Evolutionary conservation across 2,329 filamentous ascomycete species (phyloP), one percentile per base, ranked within the genome.

Genomic region (Claviceps sp.): DNA sequence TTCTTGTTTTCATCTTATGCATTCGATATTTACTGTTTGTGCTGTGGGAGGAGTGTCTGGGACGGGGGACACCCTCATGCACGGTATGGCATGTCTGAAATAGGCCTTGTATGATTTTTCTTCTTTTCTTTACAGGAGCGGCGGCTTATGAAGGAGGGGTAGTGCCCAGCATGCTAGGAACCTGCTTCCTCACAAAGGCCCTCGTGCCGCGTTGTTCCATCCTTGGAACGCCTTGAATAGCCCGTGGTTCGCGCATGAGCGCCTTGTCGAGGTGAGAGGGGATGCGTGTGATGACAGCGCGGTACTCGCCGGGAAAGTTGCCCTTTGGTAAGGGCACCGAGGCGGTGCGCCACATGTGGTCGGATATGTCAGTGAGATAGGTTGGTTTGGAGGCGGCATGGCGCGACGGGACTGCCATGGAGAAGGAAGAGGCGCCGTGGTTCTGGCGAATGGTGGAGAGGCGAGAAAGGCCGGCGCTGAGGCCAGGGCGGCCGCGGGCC

Each of bases 181-280:
- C 78, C 60, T 81, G 77, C 62, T 81, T 81, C 56, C 78, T 66
- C 50, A 76, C 61, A 48, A 81, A 66, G 30, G 74, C 74, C 41
- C 71, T 70, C 7, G 68, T 68, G 37, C 73, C 66, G n/a, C 72
- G 71, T 52, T 74, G 72, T 54, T 79, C 76, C 18, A 76, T 73
- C 37, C 79, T 71, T 24, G 89, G 89, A n/a, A 89, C 82, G 38
- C 90, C 90, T 65, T 95, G 88, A 41, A 95, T 91, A 56, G 87
- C 82, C 53, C 90, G 79, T 34, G 90, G 90, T 68, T 96, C 90
- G 65, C 88, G 88, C 88, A 97, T 95, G 47, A 96, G 73, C 14
- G 82, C 79, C 4, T 84, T 78, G 61, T 98, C 93, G 9, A 98
- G 76, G 62, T 87, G 90, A 7, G 87, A 82, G 5, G 93, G 93